phyloP scores from a whole-genome alignment of 2,329 filamentous ascomycete species.

The Colletotrichum echinochloae region DNA sequence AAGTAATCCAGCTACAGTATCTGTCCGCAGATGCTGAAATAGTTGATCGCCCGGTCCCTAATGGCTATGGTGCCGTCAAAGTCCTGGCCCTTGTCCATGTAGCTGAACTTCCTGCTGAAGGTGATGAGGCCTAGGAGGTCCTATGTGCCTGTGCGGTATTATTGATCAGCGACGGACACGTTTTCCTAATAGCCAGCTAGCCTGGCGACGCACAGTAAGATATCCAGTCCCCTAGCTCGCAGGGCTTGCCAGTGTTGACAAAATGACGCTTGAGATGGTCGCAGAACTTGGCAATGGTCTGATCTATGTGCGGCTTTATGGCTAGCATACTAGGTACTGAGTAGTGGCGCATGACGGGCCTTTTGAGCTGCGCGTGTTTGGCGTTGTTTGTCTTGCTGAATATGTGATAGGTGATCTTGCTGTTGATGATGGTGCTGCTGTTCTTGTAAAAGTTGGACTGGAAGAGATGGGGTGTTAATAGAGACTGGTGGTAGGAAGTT shows the following conservation, averaged over 20 bases:
- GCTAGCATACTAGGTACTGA: constrained; percentile 46
- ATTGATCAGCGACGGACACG: background rate
- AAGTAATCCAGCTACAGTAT: constrained; percentile 45
- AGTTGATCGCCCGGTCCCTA: constrained; percentile 48
- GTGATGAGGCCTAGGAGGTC: constrained; percentile 56
- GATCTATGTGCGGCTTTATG: constrained; percentile 49
- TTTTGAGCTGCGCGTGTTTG: constrained; percentile 51
- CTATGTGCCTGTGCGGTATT: constrained; percentile 47
- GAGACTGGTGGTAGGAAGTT: background rate
- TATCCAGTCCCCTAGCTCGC: constrained; percentile 45
- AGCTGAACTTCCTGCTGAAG: constrained; percentile 56
- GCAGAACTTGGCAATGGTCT: constrained; percentile 48
- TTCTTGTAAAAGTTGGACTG: constrained; percentile 54
- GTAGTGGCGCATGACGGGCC: constrained; percentile 53
- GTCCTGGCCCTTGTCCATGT: constrained; percentile 53
- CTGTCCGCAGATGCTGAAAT: constrained; percentile 48
- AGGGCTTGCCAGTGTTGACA: constrained; percentile 41
- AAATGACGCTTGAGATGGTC: constrained; percentile 48
- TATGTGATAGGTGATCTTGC: constrained; percentile 52
- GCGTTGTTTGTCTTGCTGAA: constrained; percentile 51
- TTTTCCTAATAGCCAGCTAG: background rate
- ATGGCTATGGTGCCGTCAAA: constrained; percentile 51
- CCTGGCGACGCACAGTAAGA: constrained; percentile 42
- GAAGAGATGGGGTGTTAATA: background rate
- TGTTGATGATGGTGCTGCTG: constrained; percentile 50